These are phyloP conservation scores for Lobosporangium transversale DNA, from an alignment of 192 early-diverging fungal genomes.

Conservation along the genomic window DNA sequence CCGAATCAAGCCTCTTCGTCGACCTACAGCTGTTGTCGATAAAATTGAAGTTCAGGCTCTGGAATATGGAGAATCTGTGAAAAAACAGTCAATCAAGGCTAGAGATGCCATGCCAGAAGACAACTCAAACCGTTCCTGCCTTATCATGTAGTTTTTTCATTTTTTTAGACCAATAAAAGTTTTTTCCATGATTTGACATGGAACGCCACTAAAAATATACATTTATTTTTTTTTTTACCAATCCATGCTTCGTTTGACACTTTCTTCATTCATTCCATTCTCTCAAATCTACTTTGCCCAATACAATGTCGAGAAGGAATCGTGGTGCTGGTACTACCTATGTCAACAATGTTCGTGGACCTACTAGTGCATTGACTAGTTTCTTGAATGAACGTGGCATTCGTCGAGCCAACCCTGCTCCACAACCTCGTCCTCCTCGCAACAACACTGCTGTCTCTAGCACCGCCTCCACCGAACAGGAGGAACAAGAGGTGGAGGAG, in stretches of 20 bases:
- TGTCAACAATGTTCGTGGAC: slow-evolving; percentile 60
- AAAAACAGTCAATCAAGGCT: not conserved
- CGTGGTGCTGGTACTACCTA: slow-evolving; percentile 28
- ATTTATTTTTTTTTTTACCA: not conserved
- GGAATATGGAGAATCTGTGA: not conserved
- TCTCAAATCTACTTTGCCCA: not conserved
- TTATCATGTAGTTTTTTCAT: slow-evolving; percentile 11
- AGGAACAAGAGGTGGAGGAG: not conserved
- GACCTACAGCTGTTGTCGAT: not conserved
- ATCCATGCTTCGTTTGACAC: not conserved
- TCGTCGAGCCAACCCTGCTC: slow-evolving; percentile 51
- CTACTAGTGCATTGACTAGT: slow-evolving; percentile 60
- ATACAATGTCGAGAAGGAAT: slow-evolving; percentile 42
- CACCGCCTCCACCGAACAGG: not conserved
- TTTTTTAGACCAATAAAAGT: not conserved
- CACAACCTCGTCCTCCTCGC: slow-evolving; percentile 21
- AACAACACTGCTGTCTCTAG: too few species aligned
- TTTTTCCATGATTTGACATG: slow-evolving; percentile 5
- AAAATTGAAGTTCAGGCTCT: not conserved
- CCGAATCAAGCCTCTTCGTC: slow-evolving; percentile 22
- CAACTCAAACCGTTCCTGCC: slow-evolving; percentile 15
- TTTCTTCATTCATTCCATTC: not conserved
- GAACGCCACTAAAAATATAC: slow-evolving; percentile 11
- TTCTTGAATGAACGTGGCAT: slow-evolving; percentile 59
- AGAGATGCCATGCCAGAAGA: slow-evolving; percentile 2